phyloP scores from a whole-genome alignment of 345 rosid genomes.

The Theobroma cacao region DNA sequence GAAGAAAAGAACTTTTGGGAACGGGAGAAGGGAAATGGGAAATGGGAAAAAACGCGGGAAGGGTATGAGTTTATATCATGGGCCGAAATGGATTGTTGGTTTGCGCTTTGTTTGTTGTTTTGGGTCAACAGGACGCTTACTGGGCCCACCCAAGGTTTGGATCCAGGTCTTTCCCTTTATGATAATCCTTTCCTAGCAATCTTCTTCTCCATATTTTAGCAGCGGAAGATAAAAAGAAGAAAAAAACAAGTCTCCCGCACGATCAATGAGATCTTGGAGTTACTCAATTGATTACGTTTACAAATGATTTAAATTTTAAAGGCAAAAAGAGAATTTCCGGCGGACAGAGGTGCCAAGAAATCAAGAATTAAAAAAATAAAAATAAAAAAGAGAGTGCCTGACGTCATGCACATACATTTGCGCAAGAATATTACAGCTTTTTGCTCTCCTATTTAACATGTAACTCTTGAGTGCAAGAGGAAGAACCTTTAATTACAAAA shows the following conservation, averaged over 20 bases:
- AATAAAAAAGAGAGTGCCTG: too few species aligned
- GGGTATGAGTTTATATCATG: background rate
- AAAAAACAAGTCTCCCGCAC: too few species aligned
- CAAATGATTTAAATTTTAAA: too few species aligned
- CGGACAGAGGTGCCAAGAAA: too few species aligned
- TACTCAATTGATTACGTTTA: too few species aligned
- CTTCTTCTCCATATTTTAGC: too few species aligned
- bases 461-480: background rate
- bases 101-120: background rate
- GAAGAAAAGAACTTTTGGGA: background rate
- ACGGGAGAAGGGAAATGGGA: background rate
- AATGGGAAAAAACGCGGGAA: background rate
- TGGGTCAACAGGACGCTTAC: background rate
- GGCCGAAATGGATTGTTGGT: background rate
- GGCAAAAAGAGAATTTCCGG: too few species aligned
- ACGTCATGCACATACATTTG: too few species aligned
- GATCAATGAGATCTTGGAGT: too few species aligned
- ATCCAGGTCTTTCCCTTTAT: background rate
- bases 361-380: too few species aligned
- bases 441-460: background rate
- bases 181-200: too few species aligned
- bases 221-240: too few species aligned
- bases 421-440: background rate
- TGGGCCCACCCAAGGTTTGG: background rate
- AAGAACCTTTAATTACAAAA: conserved; percentile 35